Base-by-base conservation (phyloP, 345 rosid genomes). In the Hibiscus trionum region DNA sequence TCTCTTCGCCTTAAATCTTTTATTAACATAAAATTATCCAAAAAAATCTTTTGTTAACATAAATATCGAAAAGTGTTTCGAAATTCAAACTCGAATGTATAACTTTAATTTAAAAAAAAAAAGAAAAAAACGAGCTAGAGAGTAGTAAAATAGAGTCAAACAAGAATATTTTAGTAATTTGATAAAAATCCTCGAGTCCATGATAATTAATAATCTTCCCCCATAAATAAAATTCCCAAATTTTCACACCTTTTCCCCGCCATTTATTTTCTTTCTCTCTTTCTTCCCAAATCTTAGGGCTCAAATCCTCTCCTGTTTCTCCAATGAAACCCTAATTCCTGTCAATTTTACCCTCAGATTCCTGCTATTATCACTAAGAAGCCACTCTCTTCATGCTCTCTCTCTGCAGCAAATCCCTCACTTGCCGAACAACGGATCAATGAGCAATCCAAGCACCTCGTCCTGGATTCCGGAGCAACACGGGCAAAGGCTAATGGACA, bases 211-310 rank as follows among this genome's bases (percentile, higher is more conserved):
- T 42, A 37, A 37, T 37, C 42, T 2, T 62, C 10, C 77, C 14
- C 77, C 46, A 42, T 42, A 42, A 42, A 42, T 8, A 42, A 8
- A 39, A 42, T 42, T 42, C 46, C 21, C 26, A 65, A 74, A 79
- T 74, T 72, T 35, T 66, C 71, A 57, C 78, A 50, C 81, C 77
- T 66, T 84, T 82, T 91, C 89, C 93, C 92, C 93, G 97, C 97
- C 97, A 91, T 82, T 87, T 87, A 52, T 52, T 63, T 42, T 42
- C 11, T 6, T 35, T 39, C 46, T 10, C 46, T 42, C 63, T 17
- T 73, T 65, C 72, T 61, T 46, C 82, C 77, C 49, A 56, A 61
- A 21, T 73, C 55, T 42, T 83, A 86, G 93, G 93, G 75, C 86
- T 84, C 87, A 61, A 44, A 70, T 69, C 44, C 75, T 70, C 61